These are phyloP conservation scores for Aspergillus spinulosporus DNA, from an alignment of 2,329 filamentous ascomycete species.

Conservation along the genomic window DNA sequence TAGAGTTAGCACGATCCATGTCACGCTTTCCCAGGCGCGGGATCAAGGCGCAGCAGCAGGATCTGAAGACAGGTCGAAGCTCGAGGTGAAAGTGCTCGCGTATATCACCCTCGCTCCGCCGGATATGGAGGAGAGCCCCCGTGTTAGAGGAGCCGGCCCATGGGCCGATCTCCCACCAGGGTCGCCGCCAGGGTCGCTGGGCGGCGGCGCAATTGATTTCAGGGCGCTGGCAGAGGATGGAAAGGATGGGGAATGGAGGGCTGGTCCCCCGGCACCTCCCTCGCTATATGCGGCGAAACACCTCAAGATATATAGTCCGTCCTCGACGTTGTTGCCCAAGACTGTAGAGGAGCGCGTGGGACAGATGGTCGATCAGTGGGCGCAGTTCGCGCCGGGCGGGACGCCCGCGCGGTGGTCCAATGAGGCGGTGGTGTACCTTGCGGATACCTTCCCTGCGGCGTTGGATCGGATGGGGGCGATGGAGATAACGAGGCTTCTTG, in stretches of 20 bases:
- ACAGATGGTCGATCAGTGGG: constrained; percentile 10
- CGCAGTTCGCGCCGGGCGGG: constrained; percentile 2
- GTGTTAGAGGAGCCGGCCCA: no score
- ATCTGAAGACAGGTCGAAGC: no score
- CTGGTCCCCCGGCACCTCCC: neutral
- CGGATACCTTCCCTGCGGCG: constrained; percentile 5
- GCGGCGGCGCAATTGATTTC: neutral
- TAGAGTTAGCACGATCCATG: no score
- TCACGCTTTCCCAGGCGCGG: no score
- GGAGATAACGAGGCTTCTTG: neutral
- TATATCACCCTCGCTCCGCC: no score
- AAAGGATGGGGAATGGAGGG: neutral
- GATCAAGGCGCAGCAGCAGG: no score
- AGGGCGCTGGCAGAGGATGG: neutral
- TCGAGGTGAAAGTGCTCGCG: no score
- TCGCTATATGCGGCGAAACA: neutral
- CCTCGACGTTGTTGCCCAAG: neutral
- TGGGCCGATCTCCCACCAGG: no score
- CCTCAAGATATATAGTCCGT: neutral
- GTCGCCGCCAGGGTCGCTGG: no score
- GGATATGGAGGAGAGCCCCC: no score
- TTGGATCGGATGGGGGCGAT: constrained; percentile 5
- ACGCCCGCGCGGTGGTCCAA: constrained; percentile 4
- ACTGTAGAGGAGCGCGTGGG: neutral
- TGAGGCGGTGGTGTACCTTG: constrained; percentile 9